Percentiles rank a stretch among this genome's conserved stretches.
Conservation (phyloP, 176 grass and related monocot species). For the Pontederia crassipes region DNA sequence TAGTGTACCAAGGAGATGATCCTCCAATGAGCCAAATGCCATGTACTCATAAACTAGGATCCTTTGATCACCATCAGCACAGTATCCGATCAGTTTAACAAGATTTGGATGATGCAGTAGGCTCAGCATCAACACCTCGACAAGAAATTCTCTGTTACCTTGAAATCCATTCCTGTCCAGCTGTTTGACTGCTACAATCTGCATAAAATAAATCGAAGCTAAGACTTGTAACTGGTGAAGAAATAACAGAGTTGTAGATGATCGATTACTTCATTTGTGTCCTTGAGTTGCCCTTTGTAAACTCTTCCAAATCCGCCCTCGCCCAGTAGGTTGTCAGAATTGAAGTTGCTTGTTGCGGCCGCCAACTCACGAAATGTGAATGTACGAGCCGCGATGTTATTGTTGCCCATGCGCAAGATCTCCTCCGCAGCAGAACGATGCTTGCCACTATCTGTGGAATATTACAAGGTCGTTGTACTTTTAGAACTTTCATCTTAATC, state of each 20-base stretch:
- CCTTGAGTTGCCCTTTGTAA: conserved; percentile 28
- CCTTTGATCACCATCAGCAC: conserved; percentile 30
- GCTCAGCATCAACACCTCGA: conserved; percentile 39
- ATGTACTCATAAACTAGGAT: conserved; percentile 37
- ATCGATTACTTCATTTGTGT: conserved; percentile 20
- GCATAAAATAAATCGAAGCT: not conserved
- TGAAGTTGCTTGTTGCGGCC: conserved; percentile 27
- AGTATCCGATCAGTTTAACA: conserved; percentile 40
- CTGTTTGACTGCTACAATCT: conserved; percentile 36
- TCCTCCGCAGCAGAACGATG: conserved; percentile 29
- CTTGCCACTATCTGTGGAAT: conserved; percentile 14
- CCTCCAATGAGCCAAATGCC: conserved; percentile 33
- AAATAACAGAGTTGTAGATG: not conserved
- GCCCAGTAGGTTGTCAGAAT: conserved; percentile 22
- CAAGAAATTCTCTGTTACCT: conserved; percentile 39
- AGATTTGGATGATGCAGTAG: conserved; percentile 38
- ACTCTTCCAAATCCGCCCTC: conserved; percentile 44
- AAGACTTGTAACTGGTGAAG: not conserved
- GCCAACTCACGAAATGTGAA: conserved; percentile 25
- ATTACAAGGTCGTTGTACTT: no score
- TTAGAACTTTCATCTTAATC: no score
- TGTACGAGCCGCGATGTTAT: conserved; percentile 19
- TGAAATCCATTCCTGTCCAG: conserved; percentile 34
- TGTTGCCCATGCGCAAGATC: conserved; percentile 28
- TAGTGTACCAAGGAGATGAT: conserved; percentile 38